Evolutionary conservation across 2,329 filamentous ascomycete genomes (phyloP).

Genomic region (Phoma sp.): DNA sequence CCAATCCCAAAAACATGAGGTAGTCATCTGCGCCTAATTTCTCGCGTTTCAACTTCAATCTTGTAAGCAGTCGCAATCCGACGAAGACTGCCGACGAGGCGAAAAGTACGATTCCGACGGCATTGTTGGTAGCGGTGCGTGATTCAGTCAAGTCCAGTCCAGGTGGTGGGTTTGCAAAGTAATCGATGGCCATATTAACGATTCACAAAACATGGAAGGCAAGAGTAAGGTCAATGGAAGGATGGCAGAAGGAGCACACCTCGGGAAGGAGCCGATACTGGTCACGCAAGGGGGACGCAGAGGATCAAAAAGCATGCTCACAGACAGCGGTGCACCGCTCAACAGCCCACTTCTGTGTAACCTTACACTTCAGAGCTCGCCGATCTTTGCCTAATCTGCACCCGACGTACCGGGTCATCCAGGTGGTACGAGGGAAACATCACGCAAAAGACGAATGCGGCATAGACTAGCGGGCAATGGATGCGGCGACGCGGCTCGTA

Average conservation of each 20-base stretch:
- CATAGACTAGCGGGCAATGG: neutral
- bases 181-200: constrained; percentile 14
- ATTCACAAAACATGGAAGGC: neutral
- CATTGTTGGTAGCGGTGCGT: constrained; percentile 29
- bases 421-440: too few relatives aligned
- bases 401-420: neutral
- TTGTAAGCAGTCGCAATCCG: constrained; percentile 24
- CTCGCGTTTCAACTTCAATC: constrained; percentile 25
- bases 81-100: constrained; percentile 28
- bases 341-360: constrained; percentile 1
- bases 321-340: neutral
- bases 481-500: constrained; percentile 1
- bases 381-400: neutral
- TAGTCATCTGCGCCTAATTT: constrained; percentile 28
- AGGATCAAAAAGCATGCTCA: neutral
- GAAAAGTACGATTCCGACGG: constrained; percentile 30
- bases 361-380: neutral
- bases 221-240: neutral
- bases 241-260: neutral
- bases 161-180: constrained; percentile 24
- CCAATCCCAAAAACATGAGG: constrained; percentile 31
- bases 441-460: neutral
- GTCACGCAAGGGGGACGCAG: constrained; percentile 4
- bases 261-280: neutral
- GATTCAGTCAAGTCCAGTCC: constrained; percentile 29